A percentile compares a stretch with the other conserved stretches of the same genome.
Evolutionary conservation across 768 basidiomycete genomes (phyloP).

Genomic region (Mycena albidolilacea): DNA sequence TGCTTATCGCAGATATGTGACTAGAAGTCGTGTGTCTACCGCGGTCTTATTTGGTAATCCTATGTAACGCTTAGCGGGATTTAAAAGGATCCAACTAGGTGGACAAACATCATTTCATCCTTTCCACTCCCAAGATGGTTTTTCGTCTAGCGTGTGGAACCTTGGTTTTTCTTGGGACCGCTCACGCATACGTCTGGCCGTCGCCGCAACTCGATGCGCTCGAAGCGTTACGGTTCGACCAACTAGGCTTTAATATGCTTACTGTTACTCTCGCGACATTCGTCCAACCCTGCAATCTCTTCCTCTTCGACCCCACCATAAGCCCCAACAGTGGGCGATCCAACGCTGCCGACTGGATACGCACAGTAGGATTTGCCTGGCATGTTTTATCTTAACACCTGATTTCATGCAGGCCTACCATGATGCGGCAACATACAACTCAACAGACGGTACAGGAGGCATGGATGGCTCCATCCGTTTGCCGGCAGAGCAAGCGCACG

Average conservation of each 20-base stretch:
- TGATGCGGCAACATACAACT: conserved; percentile 13
- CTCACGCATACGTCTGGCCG: conserved; percentile 20
- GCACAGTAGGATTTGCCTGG: conserved; percentile 10
- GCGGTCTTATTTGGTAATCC: conserved; percentile 14
- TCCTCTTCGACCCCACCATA: conserved; percentile 3
- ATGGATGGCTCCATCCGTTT: conserved; percentile 6
- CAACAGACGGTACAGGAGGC: not conserved
- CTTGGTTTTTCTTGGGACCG: not conserved
- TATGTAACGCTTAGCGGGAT: conserved; percentile 20
- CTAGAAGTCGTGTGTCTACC: conserved; percentile 10
- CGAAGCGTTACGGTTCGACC: conserved; percentile 14
- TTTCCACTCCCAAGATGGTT: conserved; percentile 17
- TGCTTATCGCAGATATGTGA: conserved; percentile 18
- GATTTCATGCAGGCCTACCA: conserved; percentile 14
- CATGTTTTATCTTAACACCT: not conserved
- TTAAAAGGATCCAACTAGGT: conserved; percentile 21
- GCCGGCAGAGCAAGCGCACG: conserved; percentile 9
- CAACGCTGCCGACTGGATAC: not conserved
- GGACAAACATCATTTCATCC: conserved; percentile 20
- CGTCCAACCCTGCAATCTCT: conserved; percentile 9
- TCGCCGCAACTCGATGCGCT: conserved; percentile 23
- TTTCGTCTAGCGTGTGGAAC: conserved; percentile 9
- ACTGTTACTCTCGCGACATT: not conserved
- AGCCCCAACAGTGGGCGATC: conserved; percentile 7
- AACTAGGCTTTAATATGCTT: not conserved